A percentile compares a stretch with the other conserved stretches of the same genome.
Evolutionary conservation across 2,329 filamentous ascomycete species (phyloP).

Genomic region (Pseudodiploospora longispora): DNA sequence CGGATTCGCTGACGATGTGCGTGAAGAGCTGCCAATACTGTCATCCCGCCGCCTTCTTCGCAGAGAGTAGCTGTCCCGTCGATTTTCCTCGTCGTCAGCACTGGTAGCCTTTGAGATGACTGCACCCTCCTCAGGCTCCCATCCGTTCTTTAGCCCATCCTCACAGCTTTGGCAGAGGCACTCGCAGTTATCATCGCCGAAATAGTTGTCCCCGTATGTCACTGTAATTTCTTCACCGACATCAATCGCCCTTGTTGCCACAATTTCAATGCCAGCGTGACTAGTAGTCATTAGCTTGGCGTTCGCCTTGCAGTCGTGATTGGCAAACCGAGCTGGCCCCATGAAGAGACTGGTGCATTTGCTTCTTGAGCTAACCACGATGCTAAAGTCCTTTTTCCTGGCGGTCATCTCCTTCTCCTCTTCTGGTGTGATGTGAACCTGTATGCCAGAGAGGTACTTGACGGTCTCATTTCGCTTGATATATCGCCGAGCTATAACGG

Average conservation of each 20-base stretch:
- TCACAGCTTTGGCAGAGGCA: conserved; percentile 90
- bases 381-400: conserved; percentile 89
- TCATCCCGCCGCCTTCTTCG: conserved; percentile 45
- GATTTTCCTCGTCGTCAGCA: conserved; percentile 41
- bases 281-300: conserved; percentile 78
- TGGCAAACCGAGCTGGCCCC: conserved; percentile 90
- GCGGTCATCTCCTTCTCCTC: conserved; percentile 77
- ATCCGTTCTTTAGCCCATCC: conserved; percentile 66
- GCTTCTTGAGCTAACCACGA: conserved; percentile 87
- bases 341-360: conserved; percentile 89
- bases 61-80: conserved; percentile 45
- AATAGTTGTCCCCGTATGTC: conserved; percentile 91
- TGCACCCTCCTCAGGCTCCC: conserved; percentile 52
- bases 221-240: conserved; percentile 94
- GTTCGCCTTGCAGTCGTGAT: conserved; percentile 94
- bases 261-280: conserved; percentile 81
- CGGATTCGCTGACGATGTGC: conserved; percentile 50
- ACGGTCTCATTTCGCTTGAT: conserved; percentile 79
- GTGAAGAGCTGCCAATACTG: conserved; percentile 40
- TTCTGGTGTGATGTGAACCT: conserved; percentile 85
- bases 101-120: conserved; percentile 36
- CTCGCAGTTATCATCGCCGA: conserved; percentile 90
- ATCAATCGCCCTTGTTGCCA: conserved; percentile 73
- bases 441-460: conserved; percentile 84
- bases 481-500: conserved; percentile 69